A percentile compares a stretch with the other conserved stretches of the same genome.
These are phyloP conservation scores for Russula griseocarnosa DNA, from an alignment of 768 basidiomycete genomes.

Conservation along the genomic window DNA sequence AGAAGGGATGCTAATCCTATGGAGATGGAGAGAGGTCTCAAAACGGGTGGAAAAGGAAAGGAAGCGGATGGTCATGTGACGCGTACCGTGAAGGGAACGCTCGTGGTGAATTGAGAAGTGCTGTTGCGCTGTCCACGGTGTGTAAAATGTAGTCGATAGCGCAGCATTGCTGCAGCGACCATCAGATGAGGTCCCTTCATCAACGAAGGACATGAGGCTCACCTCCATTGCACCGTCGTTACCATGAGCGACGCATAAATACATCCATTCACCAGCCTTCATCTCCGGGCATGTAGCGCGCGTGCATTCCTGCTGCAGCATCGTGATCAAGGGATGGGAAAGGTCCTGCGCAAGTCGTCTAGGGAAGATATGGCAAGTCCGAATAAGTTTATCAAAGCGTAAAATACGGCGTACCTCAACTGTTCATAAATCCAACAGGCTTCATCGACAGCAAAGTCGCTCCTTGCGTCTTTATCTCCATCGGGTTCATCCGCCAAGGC, in stretches of 20 bases:
- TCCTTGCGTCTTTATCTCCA: constrained; percentile 36
- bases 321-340: constrained; percentile 78
- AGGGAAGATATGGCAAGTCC: background rate
- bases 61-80: constrained; percentile 18
- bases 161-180: constrained; percentile 70
- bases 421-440: constrained; percentile 83
- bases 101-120: constrained; percentile 83
- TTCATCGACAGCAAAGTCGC: constrained; percentile 65
- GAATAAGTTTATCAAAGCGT: background rate
- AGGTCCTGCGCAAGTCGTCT: constrained; percentile 88
- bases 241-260: constrained; percentile 92
- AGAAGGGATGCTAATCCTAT: constrained; percentile 73
- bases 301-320: constrained; percentile 83
- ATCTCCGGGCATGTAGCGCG: constrained; percentile 88
- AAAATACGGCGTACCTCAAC: constrained; percentile 41
- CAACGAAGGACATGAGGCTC: constrained; percentile 27
- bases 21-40: constrained; percentile 9
- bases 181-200: background rate
- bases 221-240: constrained; percentile 86
- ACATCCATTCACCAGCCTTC: constrained; percentile 99
- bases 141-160: constrained; percentile 95
- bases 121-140: constrained; percentile 90
- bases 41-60: background rate
- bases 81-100: constrained; percentile 85
- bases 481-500: constrained; percentile 35